phyloP scores from a whole-genome alignment of 257 asterid genomes.

The Solanum etuberosum region DNA sequence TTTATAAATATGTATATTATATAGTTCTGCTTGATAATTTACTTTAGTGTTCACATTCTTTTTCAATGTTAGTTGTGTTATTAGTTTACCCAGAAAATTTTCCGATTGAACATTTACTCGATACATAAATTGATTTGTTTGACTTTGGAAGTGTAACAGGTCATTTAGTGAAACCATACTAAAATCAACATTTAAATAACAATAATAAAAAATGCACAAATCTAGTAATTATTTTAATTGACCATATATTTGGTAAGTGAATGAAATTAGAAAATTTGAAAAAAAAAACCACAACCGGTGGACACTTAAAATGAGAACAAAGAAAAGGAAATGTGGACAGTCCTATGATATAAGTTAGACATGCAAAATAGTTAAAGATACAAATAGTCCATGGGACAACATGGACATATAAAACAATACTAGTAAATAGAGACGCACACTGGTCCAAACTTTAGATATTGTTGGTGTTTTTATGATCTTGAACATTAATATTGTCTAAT shows the following conservation, averaged over 20 bases:
- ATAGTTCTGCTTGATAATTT: not conserved
- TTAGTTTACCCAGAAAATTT: no score
- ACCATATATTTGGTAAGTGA: not conserved
- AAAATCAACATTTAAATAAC: not conserved
- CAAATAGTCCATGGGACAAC: not conserved
- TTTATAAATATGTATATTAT: no score
- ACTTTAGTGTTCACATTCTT: not conserved
- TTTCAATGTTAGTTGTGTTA: not conserved
- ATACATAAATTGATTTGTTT: no score
- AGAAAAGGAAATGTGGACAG: not conserved
- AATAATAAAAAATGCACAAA: not conserved
- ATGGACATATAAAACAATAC: not conserved
- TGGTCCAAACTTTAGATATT: not conserved
- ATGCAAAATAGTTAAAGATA: not conserved
- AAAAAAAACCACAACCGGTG: not conserved
- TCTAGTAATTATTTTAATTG: not conserved
- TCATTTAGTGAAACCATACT: no score
- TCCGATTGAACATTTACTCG: no score
- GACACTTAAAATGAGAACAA: not conserved
- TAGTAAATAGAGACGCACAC: not conserved
- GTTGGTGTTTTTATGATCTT: not conserved
- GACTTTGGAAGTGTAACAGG: no score
- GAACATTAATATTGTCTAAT: not conserved
- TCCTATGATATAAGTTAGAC: not conserved
- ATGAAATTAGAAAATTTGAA: not conserved